Conservation (phyloP, 2,329 filamentous ascomycete species). For the Curvularia hawaiiensis region DNA sequence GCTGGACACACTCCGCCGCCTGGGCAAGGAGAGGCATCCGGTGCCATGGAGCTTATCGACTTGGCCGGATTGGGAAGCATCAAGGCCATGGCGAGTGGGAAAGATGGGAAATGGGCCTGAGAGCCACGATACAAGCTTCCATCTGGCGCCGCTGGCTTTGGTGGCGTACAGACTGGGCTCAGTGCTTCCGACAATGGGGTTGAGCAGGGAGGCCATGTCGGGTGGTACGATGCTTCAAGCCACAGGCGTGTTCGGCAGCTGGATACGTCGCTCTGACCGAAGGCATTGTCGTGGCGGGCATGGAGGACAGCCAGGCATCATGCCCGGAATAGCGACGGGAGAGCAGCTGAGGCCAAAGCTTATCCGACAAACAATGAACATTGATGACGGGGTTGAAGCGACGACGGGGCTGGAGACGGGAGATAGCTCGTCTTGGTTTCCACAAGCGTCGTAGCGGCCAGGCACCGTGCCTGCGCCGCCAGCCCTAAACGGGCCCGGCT, state of each 20-base stretch:
- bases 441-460: slow-evolving; percentile 9
- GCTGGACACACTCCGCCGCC: slow-evolving; percentile 3
- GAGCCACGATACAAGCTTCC: background rate
- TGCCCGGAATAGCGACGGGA: slow-evolving; percentile 24
- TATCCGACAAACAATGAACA: slow-evolving; percentile 17
- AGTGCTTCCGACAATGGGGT: slow-evolving; percentile 8
- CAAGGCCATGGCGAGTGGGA: slow-evolving; percentile 1
- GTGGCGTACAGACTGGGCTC: slow-evolving; percentile 16
- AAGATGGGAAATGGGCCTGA: too few species aligned
- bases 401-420: slow-evolving; percentile 13
- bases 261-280: slow-evolving; percentile 10
- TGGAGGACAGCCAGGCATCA: background rate
- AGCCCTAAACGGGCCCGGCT: background rate
- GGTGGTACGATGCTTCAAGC: slow-evolving; percentile 11
- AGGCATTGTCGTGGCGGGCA: background rate
- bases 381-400: slow-evolving; percentile 9
- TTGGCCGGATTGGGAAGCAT: slow-evolving; percentile 6
- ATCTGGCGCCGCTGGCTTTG: slow-evolving; percentile 9
- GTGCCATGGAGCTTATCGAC: slow-evolving; percentile 3
- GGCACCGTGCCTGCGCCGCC: slow-evolving; percentile 9
- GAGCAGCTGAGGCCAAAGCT: slow-evolving; percentile 25
- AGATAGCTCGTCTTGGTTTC: slow-evolving; percentile 11
- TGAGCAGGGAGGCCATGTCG: slow-evolving; percentile 15
- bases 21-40: slow-evolving; percentile 4
- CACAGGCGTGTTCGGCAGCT: slow-evolving; percentile 7